Evolutionary conservation across 2,329 filamentous ascomycete species (phyloP), one percentile per base, ranked within the genome.

Genomic region (Fusarium foetens): DNA sequence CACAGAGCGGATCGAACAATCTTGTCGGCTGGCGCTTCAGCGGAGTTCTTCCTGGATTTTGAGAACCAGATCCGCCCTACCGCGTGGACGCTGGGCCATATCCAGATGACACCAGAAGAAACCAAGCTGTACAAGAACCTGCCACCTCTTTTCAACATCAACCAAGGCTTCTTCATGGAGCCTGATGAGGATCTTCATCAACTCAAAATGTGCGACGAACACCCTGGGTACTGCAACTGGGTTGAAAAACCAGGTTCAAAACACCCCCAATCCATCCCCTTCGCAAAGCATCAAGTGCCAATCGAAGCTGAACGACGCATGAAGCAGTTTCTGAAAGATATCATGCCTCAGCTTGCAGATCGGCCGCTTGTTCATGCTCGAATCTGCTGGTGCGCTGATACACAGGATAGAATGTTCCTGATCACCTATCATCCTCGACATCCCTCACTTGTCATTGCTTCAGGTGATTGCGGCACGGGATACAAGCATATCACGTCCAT

Each of bases 331-430:
- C 23, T 73, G 0, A 38, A 27, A 3, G 67, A 73, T 0, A 71
- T 36, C 0, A 73, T 73, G 71, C 71, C 71, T 0, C 71, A 73
- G 0, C 61, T 73, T 1, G 67, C 70, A 12, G 60, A 73, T 13
- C 42, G 71, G 11, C 63, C 67, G 8, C 60, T 73, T 0, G 71
- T 68, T 4, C 70, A 73, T 21, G 71, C 60, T 9, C 2, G 71
- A n/a, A 57, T 73, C 13, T 73, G 71, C 49, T 73, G 71, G 70
- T 73, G 71, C 3, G 71, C 70, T 3, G 71, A 73, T 41, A 73
- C 71, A 0, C 35, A 39, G 8, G 71, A 73, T 16, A 58, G 71
- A 21, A 64, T 68, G 52, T 71, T 65, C 1, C 45, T 73, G 7
- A 73, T 73, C 13, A 73, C 71, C 0, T 73, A 73, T 8, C 70